Evolutionary conservation across 768 basidiomycete species (phyloP), one percentile per base, ranked within the genome.

Genomic region (Auricularia sp.): DNA sequence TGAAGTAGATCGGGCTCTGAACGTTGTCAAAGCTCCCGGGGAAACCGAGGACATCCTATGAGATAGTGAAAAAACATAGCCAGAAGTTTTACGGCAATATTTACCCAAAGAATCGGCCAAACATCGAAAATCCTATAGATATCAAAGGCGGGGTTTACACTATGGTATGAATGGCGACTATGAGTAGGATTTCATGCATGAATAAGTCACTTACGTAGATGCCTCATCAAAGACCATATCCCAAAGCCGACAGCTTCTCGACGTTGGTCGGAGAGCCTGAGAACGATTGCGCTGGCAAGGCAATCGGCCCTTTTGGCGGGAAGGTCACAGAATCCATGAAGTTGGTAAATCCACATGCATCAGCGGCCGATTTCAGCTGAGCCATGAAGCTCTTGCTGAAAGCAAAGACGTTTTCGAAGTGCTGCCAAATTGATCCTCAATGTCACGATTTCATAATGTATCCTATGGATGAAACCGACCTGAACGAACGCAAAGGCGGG

Each of bases 11-110:
- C 1, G 88, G 88, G 0, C 3, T 16, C 16, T 34, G 3, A 21
- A 54, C 11, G 42, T 62, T 37, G 4, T 65, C 58, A 1, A 29
- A 39, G 59, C 61, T 37, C 39, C 69, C 88, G 84, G 89, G 88
- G 80, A 87, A 90, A n/a, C 88, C 89, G 36, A 90, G 85, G 4
- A 90, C 88, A 66, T 90, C 89, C 89, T 87, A 90, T 13, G 87
- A 76, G 51, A 87, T 78, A 14, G 4, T 0, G 7, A 36, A 16
- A 29, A 14, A 14, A 39, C 45, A 44, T 62, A 5, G 3, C 10
- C 42, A 3, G 10, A 18, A 3, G 16, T 1, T 62, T 33, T 51
- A 35, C 18, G 11, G 33, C 33, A 29, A 29, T 29, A 29, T 2
- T 3, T 36, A 39, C 1, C 44, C 2, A 8, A 54, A 42, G 5